phyloP scores from a whole-genome alignment of 2,329 filamentous ascomycete genomes.

The Thelonectria olida region DNA sequence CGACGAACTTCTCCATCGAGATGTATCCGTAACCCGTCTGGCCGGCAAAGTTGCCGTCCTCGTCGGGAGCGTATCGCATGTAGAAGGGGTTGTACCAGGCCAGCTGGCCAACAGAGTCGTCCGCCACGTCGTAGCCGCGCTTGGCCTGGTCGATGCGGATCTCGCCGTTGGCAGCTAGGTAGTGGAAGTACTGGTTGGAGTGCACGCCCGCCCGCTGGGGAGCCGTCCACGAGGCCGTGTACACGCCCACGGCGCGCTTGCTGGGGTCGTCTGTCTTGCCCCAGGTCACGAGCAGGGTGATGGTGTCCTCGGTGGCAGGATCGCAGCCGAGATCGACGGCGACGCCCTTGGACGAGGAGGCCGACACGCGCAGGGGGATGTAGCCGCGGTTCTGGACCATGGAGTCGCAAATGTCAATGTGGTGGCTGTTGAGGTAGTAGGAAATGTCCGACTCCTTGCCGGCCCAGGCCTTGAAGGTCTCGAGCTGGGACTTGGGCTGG shows the following conservation, averaged over 20 bases:
- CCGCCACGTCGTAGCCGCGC: slow-evolving; percentile 93
- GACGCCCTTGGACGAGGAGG: slow-evolving; percentile 79
- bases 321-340: slow-evolving; percentile 83
- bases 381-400: slow-evolving; percentile 83
- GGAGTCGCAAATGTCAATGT: slow-evolving; percentile 90
- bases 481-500: slow-evolving; percentile 88
- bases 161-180: slow-evolving; percentile 85
- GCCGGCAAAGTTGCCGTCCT: slow-evolving; percentile 92
- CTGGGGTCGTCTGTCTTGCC: slow-evolving; percentile 73
- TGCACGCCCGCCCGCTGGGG: slow-evolving; percentile 94
- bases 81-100: slow-evolving; percentile 96
- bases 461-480: slow-evolving; percentile 96
- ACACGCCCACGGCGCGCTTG: slow-evolving; percentile 85
- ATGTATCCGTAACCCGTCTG: slow-evolving; percentile 94
- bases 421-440: slow-evolving; percentile 96
- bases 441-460: slow-evolving; percentile 92
- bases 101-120: slow-evolving; percentile 75
- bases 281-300: slow-evolving; percentile 91
- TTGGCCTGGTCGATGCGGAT: slow-evolving; percentile 93
- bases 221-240: slow-evolving; percentile 94
- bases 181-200: slow-evolving; percentile 97
- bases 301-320: slow-evolving; percentile 88
- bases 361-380: slow-evolving; percentile 81
- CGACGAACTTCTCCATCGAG: slow-evolving; percentile 95
- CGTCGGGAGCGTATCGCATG: slow-evolving; percentile 93